These are phyloP conservation scores for Fusarium albidum DNA, from an alignment of 2,329 filamentous ascomycete genomes.

Conservation along the genomic window DNA sequence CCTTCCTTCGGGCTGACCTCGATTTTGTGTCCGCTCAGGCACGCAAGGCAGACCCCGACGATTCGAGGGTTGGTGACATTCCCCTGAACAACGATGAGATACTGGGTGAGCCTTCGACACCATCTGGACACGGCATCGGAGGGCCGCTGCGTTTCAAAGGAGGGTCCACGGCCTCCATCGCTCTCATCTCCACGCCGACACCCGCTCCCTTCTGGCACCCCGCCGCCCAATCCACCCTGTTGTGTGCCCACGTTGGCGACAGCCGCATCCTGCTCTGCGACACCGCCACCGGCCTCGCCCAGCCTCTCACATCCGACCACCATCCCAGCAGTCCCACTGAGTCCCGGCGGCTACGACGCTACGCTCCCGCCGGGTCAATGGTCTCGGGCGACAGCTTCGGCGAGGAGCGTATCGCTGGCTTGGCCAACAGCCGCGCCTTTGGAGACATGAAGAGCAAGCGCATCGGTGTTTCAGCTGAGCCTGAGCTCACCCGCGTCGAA, in stretches of 20 bases:
- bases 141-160: constrained; percentile 85
- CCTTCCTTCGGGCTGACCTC: constrained; percentile 91
- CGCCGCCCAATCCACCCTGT: constrained; percentile 79
- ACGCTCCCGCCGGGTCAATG: constrained; percentile 77
- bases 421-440: constrained; percentile 94
- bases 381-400: constrained; percentile 92
- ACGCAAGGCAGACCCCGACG: constrained; percentile 77
- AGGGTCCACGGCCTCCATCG: constrained; percentile 90
- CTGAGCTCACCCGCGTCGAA: constrained; percentile 83
- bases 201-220: constrained; percentile 97
- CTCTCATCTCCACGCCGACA: constrained; percentile 90
- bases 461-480: constrained; percentile 92
- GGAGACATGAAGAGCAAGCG: constrained; percentile 93
- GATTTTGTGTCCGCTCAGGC: constrained; percentile 94
- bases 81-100: constrained; percentile 89
- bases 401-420: constrained; percentile 91
- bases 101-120: constrained; percentile 68
- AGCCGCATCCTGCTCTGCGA: constrained; percentile 90
- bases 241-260: constrained; percentile 93
- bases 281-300: constrained; percentile 80
- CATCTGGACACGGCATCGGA: constrained; percentile 71
- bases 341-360: constrained; percentile 82
- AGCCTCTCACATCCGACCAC: constrained; percentile 88
- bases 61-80: constrained; percentile 74
- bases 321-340: constrained; percentile 90